Evolutionary conservation across 495 filamentous ascomycete species (phyloP).

Genomic region (Parathielavia appendiculata): DNA sequence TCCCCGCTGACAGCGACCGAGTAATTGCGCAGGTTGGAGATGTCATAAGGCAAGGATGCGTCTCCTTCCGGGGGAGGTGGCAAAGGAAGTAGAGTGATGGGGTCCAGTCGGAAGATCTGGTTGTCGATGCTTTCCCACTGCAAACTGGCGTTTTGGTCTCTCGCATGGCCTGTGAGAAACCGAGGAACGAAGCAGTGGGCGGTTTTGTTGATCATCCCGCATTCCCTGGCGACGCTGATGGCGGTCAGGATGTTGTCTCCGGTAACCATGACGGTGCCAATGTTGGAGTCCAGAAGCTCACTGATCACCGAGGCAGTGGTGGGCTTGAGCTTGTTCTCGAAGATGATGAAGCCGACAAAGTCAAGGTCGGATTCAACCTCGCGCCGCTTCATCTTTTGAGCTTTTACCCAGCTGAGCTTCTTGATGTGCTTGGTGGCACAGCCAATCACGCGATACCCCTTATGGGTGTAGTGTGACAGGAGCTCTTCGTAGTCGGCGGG

Average conservation of each 20-base stretch:
- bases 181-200: conserved; percentile 90
- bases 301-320: conserved; percentile 70
- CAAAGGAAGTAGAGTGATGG: conserved; percentile 70
- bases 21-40: conserved; percentile 72
- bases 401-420: conserved; percentile 86
- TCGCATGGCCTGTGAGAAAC: conserved; percentile 69
- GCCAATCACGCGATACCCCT: conserved; percentile 95
- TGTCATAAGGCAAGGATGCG: conserved; percentile 78
- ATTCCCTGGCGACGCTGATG: conserved; percentile 93
- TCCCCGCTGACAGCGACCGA: conserved; percentile 87
- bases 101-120: conserved; percentile 65
- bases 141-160: conserved; percentile 63
- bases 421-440: conserved; percentile 84
- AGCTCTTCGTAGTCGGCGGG: conserved; percentile 86
- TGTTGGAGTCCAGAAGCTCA: conserved; percentile 78
- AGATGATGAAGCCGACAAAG: conserved; percentile 94
- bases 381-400: conserved; percentile 82
- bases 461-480: conserved; percentile 82
- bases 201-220: conserved; percentile 69
- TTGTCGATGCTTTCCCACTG: conserved; percentile 93
- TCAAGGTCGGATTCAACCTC: conserved; percentile 78
- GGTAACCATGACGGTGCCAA: conserved; percentile 93
- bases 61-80: conserved; percentile 64
- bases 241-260: conserved; percentile 98
- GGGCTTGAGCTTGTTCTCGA: conserved; percentile 96